These are phyloP conservation scores for Dalechampia spathulata DNA, from an alignment of 441 rosid species.

Conservation along the genomic window DNA sequence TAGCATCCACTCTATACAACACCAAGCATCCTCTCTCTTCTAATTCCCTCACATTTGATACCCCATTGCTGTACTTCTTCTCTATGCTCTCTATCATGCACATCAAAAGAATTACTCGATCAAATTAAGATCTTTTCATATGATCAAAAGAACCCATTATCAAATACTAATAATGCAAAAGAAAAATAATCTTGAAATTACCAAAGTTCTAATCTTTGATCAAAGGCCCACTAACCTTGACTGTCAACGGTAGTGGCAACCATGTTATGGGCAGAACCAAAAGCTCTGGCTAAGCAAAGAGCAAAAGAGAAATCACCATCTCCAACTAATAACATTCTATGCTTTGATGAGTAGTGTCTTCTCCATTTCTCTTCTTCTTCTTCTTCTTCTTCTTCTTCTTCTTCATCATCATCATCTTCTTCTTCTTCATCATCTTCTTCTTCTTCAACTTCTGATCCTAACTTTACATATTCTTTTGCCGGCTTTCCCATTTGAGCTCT, in stretches of 20 bases:
- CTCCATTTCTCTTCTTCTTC: constrained; percentile 25
- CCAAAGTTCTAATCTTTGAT: neutral
- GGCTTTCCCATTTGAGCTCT: constrained; percentile 2
- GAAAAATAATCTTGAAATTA: too few species aligned
- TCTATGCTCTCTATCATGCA: constrained; percentile 14
- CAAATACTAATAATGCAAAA: neutral
- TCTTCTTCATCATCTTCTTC: neutral
- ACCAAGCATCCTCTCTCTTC: constrained; percentile 28
- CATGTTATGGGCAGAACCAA: constrained; percentile 30
- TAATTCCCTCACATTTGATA: constrained; percentile 21
- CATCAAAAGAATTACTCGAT: neutral
- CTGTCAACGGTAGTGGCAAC: constrained; percentile 30
- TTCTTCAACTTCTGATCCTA: neutral
- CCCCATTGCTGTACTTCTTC: constrained; percentile 23
- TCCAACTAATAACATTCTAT: constrained; percentile 29
- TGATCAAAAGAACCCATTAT: neutral
- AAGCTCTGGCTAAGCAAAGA: constrained; percentile 24
- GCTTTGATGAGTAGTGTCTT: constrained; percentile 26
- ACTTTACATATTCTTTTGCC: neutral
- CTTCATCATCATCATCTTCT: neutral
- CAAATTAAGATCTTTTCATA: neutral
- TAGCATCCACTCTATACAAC: constrained; percentile 28
- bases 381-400: neutral
- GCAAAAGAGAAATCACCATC: constrained; percentile 41
- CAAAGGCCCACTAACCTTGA: constrained; percentile 7